Conservation (phyloP, 345 rosid species). For the Geranium rotundifolium region DNA sequence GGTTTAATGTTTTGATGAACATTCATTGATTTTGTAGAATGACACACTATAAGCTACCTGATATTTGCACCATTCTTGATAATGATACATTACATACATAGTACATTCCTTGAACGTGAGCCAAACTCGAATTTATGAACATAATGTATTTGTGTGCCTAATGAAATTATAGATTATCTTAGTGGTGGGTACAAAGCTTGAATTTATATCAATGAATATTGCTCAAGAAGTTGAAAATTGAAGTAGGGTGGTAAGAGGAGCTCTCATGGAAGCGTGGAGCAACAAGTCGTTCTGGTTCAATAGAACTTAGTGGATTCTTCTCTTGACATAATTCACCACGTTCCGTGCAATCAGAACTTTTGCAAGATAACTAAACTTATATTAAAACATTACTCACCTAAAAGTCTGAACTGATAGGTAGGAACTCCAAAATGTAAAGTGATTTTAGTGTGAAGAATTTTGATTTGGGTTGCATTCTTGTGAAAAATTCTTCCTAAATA, state of each 20-base stretch:
- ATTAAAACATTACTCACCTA: neutral
- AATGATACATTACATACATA: too few relatives aligned
- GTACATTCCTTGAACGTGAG: too few relatives aligned
- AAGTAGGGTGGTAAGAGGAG: conserved; percentile 31
- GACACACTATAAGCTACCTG: conserved; percentile 40
- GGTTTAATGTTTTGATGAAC: neutral
- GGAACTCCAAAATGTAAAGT: too few relatives aligned
- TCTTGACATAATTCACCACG: conserved; percentile 30
- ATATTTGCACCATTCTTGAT: conserved; percentile 29
- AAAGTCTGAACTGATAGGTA: neutral
- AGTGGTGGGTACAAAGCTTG: conserved; percentile 43
- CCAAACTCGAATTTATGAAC: too few relatives aligned
- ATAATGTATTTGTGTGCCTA: too few relatives aligned
- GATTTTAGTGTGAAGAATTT: too few relatives aligned
- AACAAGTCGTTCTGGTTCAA: conserved; percentile 53
- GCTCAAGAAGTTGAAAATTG: conserved; percentile 35
- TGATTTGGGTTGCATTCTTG: too few relatives aligned
- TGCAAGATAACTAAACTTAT: neutral
- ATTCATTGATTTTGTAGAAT: conserved; percentile 21
- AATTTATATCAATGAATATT: conserved; percentile 43
- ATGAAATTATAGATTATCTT: conserved; percentile 54
- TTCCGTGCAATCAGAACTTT: conserved; percentile 18
- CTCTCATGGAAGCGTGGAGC: conserved; percentile 40
- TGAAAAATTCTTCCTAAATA: too few relatives aligned
- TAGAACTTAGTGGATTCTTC: conserved; percentile 39